Base-by-base conservation (phyloP, 257 asterid species). In the Gentiana straminea region DNA sequence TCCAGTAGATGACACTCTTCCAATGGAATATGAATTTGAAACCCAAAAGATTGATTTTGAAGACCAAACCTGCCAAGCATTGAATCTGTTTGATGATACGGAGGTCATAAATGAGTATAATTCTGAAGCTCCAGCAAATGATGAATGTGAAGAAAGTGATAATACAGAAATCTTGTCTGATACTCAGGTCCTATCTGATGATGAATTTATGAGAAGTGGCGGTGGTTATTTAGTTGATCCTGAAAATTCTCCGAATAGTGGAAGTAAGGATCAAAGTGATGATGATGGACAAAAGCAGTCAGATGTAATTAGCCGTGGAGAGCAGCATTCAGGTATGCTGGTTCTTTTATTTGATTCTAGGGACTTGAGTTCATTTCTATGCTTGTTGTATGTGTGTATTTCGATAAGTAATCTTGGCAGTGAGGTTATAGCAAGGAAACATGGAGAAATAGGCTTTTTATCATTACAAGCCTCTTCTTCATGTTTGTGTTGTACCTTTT, bases 1-100 rank as follows among this genome's bases (percentile, higher is more conserved):
- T 67, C 76, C 73, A 47, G 69, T 67, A 48, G 91, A 71, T 49
- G 94, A 84, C 45, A 51, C 70, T n/a, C 71, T 59, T 75, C 64
- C 62, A 13, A 63, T 63, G 57, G 86, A 68, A 35, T 80, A 76
- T 62, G 92, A 69, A 45, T 83, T 77, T 61, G 94, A 81, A 75
- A 81, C 89, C 4, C 76, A 66, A 58, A 7, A 53, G 54, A 54
- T 69, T 59, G 74, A 70, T 55, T 35, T 38, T 24, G 63, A 41
- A 51, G 58, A 35, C 35, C 73, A 66, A 13, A 75, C 68, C 4
- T 10, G 9, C 46, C 75, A 65, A 61, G 56, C 36, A 15, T 13
- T 68, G 55, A 72, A 77, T 46, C 50, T 64, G 41, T 46, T 9
- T 15, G 61, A 70, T 55, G 94, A 77, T 70, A 87, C 93, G 43